phyloP scores from a whole-genome alignment of 768 basidiomycete genomes.

The Lyophyllum decastes region DNA sequence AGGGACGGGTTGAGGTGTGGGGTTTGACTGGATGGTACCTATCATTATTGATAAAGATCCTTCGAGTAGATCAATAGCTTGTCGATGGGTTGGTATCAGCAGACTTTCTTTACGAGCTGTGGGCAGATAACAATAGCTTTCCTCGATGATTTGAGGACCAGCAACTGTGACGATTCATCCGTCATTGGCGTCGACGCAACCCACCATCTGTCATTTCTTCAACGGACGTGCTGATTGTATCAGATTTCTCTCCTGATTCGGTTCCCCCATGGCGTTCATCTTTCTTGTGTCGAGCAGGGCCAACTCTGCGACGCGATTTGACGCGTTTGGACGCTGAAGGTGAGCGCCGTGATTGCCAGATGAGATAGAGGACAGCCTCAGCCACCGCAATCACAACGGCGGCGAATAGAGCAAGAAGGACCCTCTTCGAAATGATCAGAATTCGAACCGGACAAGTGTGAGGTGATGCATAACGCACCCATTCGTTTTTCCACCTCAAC shows the following conservation, averaged over 20 bases:
- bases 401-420: constrained; percentile 60
- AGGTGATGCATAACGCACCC: constrained; percentile 49
- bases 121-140: not conserved
- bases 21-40: constrained; percentile 87
- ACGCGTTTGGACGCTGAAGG: constrained; percentile 12
- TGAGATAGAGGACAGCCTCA: constrained; percentile 69
- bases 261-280: constrained; percentile 25
- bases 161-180: not conserved
- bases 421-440: constrained; percentile 40
- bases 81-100: no score
- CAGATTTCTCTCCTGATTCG: not conserved
- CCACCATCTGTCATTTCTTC: constrained; percentile 14
- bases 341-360: constrained; percentile 62
- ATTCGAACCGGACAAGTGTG: not conserved
- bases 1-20: constrained; percentile 70
- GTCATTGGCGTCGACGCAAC: constrained; percentile 32
- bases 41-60: constrained; percentile 55
- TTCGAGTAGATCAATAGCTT: constrained; percentile 46
- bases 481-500: constrained; percentile 70
- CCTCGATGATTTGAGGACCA: not conserved
- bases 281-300: constrained; percentile 36
- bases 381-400: constrained; percentile 70
- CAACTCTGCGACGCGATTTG: constrained; percentile 17
- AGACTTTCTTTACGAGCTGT: no score
- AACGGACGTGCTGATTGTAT: constrained; percentile 12